Evolutionary conservation across 805 yeast species (phyloP).

Genomic region (Diddensiella transvaalensis): DNA sequence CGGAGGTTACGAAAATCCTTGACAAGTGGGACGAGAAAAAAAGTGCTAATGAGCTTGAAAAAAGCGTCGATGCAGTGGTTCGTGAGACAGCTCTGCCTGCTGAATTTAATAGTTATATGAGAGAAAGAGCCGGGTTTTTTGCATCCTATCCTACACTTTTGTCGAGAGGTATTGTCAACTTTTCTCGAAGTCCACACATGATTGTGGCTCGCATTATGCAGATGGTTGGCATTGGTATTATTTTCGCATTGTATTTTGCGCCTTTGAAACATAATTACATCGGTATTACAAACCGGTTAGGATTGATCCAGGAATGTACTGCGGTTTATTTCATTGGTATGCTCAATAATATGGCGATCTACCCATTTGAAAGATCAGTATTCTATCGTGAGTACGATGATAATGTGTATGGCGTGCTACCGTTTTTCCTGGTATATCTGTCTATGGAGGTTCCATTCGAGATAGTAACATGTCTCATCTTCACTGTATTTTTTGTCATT

Average conservation of each 20-base stretch:
- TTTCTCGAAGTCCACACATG: conserved; percentile 53
- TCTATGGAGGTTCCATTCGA: conserved; percentile 68
- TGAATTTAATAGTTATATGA: conserved; percentile 31
- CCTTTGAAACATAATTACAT: conserved; percentile 45
- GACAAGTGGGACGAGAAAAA: conserved; percentile 35
- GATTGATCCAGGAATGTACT: conserved; percentile 69
- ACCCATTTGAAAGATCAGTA: conserved; percentile 67
- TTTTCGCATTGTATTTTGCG: conserved; percentile 65
- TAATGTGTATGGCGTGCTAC: conserved; percentile 59
- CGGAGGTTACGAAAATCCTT: conserved; percentile 40
- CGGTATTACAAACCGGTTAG: conserved; percentile 66
- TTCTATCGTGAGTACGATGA: conserved; percentile 79
- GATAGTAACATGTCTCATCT: conserved; percentile 52
- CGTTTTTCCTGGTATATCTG: conserved; percentile 60
- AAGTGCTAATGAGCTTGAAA: neutral
- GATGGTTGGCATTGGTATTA: conserved; percentile 56
- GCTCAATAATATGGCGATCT: conserved; percentile 71
- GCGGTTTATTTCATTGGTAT: conserved; percentile 76
- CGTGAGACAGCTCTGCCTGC: conserved; percentile 18
- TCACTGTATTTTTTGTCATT: conserved; percentile 59
- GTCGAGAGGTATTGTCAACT: conserved; percentile 41
- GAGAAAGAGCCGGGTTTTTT: conserved; percentile 33
- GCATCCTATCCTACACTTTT: conserved; percentile 36
- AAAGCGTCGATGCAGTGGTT: neutral
- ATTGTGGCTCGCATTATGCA: conserved; percentile 63